Base-by-base conservation (phyloP, 352 stramenopile species). In the Pythium phragmitis region DNA sequence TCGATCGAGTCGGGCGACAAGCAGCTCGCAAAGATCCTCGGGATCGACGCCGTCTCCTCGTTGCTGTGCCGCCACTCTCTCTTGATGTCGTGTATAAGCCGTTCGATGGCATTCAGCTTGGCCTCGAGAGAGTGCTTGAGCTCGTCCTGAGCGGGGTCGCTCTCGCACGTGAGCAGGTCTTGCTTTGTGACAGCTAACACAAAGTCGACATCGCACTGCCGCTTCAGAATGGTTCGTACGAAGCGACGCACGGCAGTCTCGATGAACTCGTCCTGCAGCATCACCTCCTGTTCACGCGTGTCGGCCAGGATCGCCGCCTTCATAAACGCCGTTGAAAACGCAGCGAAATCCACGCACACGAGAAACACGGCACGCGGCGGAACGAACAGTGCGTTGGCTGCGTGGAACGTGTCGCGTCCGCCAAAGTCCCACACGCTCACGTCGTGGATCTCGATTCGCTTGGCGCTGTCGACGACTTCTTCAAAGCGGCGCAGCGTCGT, bases 121-220 rank as follows among this genome's bases (percentile, higher is more conserved):
- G 37, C 37, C 14, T 11, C 37, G 14, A 42, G 14, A 42, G 11
- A 13, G 1, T 68, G 8, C 61, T 26, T 17, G 19, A 60, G 67
- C 45, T 85, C 21, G 76, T 74, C 13, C 62, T 65, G 67, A 54
- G 26, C 49, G 36, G 58, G 75, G 11, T 88, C 57, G 58, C 85
- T 7, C 73, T 85, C 68, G 26, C 26, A 5, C 26, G 26, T 5
- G 34, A 50, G 26, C 54, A 41, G 5, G 23, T 60, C 21, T 21
- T 39, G 11, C 14, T 42, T 42, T 6, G 37, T 42, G 11, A 16
- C 37, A 16, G 14, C 14, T 8, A 17, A 17, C 9, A 42, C 37
- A 42, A 42, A 30, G 11, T 42, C 37, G 6, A 6, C 37, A 6
- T 12, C 37, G 11, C 11, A 3, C 14, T 42, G 37, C 11, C 37